Base-by-base conservation (phyloP, 2,329 filamentous ascomycete species). In the Didymella lethalis region DNA sequence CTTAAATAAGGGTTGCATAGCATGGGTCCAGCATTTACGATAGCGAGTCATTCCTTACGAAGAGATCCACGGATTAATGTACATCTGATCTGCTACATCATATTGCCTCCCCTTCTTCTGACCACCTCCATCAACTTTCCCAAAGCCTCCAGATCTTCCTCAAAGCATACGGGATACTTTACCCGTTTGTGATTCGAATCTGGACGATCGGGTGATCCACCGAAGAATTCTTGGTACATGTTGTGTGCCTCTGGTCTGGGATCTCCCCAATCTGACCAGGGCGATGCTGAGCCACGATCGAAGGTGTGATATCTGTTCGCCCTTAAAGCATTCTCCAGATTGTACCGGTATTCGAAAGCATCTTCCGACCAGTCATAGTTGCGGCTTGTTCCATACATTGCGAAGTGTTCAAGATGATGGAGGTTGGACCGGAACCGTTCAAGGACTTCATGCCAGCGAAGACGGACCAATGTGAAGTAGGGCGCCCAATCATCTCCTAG, bases 1-100 rank as follows among this genome's bases (percentile, higher is more conserved):
- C 43, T 31, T 46, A 52, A 36, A 40, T 2, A 20, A n/a, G 26
- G 18, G 28, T 46, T 54, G 57, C 47, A 59, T 56, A 53, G 57
- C 52, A 49, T 32, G 57, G 52, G 36, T 31, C 32, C 12, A 44
- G 48, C 52, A 60, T 56, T 48, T 45, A 51, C 31, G 38, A 52
- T 16, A 50, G 38, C 48, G 57, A 54, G 57, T 53, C 57, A 49
- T 48, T 56, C 57, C 52, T 60, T 60, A 56, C 29, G 48, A 56
- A 44, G n/a, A 32, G 16, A 48, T 26, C 18, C 26, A 57, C 48
- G 11, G 46, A 52, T 46, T 20, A 57, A 11, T n/a, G 23, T 49
- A 48, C 7, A 48, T 44, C 6, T 16, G 20, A 14, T 36, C 4
- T 18, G 31, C 26, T 26, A 47, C 14, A 26, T 23, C 16, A 10